Evolutionary conservation across 2,329 filamentous ascomycete species (phyloP).

Genomic region (Epichloe amarillans): DNA sequence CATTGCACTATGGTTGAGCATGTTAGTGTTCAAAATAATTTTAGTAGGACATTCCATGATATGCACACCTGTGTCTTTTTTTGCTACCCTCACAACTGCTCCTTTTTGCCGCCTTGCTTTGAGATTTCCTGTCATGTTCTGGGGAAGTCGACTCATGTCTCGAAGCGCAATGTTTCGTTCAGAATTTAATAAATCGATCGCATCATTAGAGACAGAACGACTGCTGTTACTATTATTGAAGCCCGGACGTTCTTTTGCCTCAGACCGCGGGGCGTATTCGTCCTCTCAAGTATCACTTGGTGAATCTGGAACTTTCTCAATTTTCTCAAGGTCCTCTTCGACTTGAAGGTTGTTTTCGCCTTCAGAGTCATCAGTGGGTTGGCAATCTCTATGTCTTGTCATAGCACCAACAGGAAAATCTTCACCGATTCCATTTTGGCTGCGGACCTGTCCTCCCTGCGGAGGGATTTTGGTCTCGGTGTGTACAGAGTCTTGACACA

Average conservation of each 20-base stretch:
- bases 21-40: not conserved
- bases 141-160: constrained; percentile 13
- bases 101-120: constrained; percentile 37
- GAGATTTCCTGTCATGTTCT: constrained; percentile 33
- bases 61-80: constrained; percentile 1
- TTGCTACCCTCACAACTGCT: constrained; percentile 18
- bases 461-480: not conserved
- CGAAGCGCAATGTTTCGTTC: constrained; percentile 15
- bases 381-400: not conserved
- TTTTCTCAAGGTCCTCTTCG: not conserved
- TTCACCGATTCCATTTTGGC: not conserved
- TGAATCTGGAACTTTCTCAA: not conserved
- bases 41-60: not conserved
- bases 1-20: constrained; percentile 26
- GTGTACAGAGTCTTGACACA: not conserved
- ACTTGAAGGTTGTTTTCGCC: not conserved
- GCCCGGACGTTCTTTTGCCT: constrained; percentile 27
- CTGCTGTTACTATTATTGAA: not conserved
- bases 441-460: not conserved
- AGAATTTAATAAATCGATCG: constrained; percentile 7
- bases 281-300: constrained; percentile 13
- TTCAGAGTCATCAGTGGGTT: not conserved
- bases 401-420: not conserved
- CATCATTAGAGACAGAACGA: not conserved
- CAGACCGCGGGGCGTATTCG: constrained; percentile 34